phyloP scores from a whole-genome alignment of 1,284 basidiomycete species.

The Melampsora occidentalis region DNA sequence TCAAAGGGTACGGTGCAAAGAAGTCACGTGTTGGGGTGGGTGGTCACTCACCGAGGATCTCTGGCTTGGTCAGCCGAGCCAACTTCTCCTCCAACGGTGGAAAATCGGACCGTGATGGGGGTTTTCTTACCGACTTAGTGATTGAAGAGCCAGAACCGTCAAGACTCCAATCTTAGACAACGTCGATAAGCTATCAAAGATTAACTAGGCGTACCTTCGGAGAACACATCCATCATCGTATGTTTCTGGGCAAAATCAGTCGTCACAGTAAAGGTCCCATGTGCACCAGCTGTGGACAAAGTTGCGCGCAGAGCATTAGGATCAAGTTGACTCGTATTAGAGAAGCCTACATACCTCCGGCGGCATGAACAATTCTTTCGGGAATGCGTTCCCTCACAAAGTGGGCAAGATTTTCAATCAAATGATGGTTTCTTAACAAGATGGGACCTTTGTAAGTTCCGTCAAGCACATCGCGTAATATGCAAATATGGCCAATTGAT shows the following conservation, averaged over 20 bases:
- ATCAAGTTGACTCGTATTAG: background rate
- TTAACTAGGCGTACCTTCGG: background rate
- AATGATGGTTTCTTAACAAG: conserved; percentile 42
- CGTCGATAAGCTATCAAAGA: no score
- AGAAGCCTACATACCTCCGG: conserved; percentile 47
- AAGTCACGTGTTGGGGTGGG: background rate
- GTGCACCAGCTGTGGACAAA: conserved; percentile 14
- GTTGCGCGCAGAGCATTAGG: background rate
- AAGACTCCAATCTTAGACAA: no score
- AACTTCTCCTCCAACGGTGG: conserved; percentile 65
- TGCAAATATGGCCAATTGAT: no score
- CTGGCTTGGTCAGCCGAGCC: conserved; percentile 86
- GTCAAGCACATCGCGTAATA: background rate
- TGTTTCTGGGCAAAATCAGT: conserved; percentile 22
- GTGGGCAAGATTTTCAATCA: conserved; percentile 78
- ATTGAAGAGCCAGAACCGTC: no score
- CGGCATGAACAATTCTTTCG: conserved; percentile 71
- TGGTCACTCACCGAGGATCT: conserved; percentile 65
- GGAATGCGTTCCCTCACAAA: conserved; percentile 93
- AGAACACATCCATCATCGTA: conserved; percentile 29
- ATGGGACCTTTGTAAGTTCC: conserved; percentile 4
- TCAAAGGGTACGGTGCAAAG: background rate
- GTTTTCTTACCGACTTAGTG: conserved; percentile 46
- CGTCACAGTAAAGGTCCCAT: conserved; percentile 14
- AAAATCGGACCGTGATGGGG: conserved; percentile 55